phyloP scores from a whole-genome alignment of 2,329 filamentous ascomycete species.

The Sordariomycetes sp. region DNA sequence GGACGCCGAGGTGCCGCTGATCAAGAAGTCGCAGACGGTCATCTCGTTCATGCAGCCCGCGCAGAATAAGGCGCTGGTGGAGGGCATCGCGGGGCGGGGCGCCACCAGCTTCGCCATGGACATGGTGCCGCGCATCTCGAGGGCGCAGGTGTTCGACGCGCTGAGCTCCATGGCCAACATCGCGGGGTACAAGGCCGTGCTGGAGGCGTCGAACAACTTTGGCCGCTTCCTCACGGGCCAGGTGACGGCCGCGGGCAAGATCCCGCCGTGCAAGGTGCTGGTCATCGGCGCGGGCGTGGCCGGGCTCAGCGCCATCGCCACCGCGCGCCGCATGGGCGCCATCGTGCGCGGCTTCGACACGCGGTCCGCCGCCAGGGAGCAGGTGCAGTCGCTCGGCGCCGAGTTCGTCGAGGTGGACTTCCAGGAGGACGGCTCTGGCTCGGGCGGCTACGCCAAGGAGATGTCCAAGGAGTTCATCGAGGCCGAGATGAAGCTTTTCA shows the following conservation, averaged over 20 bases:
- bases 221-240: constrained; percentile 83
- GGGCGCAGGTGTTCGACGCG: constrained; percentile 81
- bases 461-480: constrained; percentile 93
- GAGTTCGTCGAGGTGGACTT: constrained; percentile 85
- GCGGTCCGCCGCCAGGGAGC: constrained; percentile 75
- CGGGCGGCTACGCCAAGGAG: constrained; percentile 82
- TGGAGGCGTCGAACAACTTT: constrained; percentile 84
- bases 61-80: constrained; percentile 67
- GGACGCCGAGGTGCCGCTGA: constrained; percentile 54
- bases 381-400: constrained; percentile 81
- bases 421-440: constrained; percentile 72
- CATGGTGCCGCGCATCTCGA: constrained; percentile 80
- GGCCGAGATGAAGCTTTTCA: constrained; percentile 86
- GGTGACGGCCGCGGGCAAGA: constrained; percentile 81
- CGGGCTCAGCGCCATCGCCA: constrained; percentile 79
- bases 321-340: constrained; percentile 74
- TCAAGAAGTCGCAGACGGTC: constrained; percentile 61
- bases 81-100: constrained; percentile 58
- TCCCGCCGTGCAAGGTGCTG: constrained; percentile 80
- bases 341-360: constrained; percentile 89
- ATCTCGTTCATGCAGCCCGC: constrained; percentile 77
- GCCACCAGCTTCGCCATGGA: constrained; percentile 85
- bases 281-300: constrained; percentile 88
- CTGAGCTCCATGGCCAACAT: constrained; percentile 92
- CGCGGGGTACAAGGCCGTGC: constrained; percentile 82